These are phyloP conservation scores for Candida albicans DNA, from an alignment of 1,139 yeast species.

Conservation along the genomic window DNA sequence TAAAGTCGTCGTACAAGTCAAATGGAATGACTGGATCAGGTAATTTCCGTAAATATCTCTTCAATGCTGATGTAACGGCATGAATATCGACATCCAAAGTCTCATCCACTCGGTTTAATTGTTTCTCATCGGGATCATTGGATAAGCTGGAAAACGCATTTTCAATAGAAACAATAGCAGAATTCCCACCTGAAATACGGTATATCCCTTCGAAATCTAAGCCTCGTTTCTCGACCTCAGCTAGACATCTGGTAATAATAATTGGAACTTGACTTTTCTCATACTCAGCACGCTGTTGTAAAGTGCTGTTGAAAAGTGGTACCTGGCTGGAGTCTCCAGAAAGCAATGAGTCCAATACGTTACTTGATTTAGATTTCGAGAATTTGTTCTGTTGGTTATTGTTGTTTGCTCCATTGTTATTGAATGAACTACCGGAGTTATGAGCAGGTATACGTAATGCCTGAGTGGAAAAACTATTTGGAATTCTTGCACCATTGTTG, in stretches of 20 bases:
- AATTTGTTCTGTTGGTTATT: constrained; percentile 11
- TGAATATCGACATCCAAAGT: constrained; percentile 73
- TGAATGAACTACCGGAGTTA: not conserved
- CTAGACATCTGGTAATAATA: constrained; percentile 70
- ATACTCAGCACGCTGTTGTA: constrained; percentile 56
- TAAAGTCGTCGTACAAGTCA: constrained; percentile 64
- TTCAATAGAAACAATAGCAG: constrained; percentile 65
- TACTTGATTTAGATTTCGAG: constrained; percentile 49
- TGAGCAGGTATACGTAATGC: constrained; percentile 10
- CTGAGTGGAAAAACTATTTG: constrained; percentile 12
- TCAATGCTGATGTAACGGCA: constrained; percentile 83
- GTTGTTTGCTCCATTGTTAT: not conserved
- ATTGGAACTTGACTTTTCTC: constrained; percentile 69
- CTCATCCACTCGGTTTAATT: constrained; percentile 43
- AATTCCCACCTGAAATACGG: constrained; percentile 85
- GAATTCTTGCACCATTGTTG: constrained; percentile 6
- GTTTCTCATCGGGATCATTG: constrained; percentile 35
- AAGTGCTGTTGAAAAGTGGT: constrained; percentile 47
- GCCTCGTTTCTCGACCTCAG: constrained; percentile 76
- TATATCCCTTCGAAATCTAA: constrained; percentile 81
- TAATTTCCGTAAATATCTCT: constrained; percentile 79
- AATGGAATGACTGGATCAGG: constrained; percentile 85
- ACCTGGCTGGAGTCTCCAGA: constrained; percentile 17
- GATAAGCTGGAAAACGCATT: constrained; percentile 40
- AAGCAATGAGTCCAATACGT: constrained; percentile 44